Percentiles rank a stretch among this genome's conserved stretches.
Conservation (phyloP, 1,284 basidiomycete species). For the Phlebopus sp. region DNA sequence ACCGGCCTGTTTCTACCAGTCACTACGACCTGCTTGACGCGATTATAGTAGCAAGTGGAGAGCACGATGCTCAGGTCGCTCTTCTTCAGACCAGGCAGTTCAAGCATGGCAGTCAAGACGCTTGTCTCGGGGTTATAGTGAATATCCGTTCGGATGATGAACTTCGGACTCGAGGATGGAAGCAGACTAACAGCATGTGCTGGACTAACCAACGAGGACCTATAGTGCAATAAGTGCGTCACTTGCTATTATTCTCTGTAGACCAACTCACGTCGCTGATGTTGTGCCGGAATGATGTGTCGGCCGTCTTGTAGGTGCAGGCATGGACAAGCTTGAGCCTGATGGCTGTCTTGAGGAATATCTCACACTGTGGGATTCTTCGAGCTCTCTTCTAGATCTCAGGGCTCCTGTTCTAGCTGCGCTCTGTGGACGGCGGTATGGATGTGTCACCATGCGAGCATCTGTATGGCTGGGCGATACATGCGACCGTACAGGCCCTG, state of each 20-base stretch:
- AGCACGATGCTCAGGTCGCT: conserved; percentile 52
- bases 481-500: conserved; percentile 26
- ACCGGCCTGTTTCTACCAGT: conserved; percentile 39
- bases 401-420: conserved; percentile 22
- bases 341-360: conserved; percentile 14
- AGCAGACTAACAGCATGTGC: conserved; percentile 3
- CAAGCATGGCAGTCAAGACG: conserved; percentile 54
- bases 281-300: conserved; percentile 6
- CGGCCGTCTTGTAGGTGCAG: conserved; percentile 7
- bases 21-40: conserved; percentile 54
- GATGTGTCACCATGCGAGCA: conserved; percentile 25
- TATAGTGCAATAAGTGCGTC: conserved; percentile 7
- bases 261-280: conserved; percentile 9
- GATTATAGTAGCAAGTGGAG: conserved; percentile 51
- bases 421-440: conserved; percentile 35
- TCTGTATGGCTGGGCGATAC: conserved; percentile 26
- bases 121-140: conserved; percentile 46
- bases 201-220: conserved; percentile 11
- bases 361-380: conserved; percentile 30
- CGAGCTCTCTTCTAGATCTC: conserved; percentile 25
- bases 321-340: conserved; percentile 7
- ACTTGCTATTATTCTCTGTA: neutral
- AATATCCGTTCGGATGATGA: conserved; percentile 51
- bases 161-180: conserved; percentile 2
- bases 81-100: conserved; percentile 60